A percentile compares a stretch with the other conserved stretches of the same genome.
Conservation (phyloP, 2,329 filamentous ascomycete species). For the Talaromyces piceae region DNA sequence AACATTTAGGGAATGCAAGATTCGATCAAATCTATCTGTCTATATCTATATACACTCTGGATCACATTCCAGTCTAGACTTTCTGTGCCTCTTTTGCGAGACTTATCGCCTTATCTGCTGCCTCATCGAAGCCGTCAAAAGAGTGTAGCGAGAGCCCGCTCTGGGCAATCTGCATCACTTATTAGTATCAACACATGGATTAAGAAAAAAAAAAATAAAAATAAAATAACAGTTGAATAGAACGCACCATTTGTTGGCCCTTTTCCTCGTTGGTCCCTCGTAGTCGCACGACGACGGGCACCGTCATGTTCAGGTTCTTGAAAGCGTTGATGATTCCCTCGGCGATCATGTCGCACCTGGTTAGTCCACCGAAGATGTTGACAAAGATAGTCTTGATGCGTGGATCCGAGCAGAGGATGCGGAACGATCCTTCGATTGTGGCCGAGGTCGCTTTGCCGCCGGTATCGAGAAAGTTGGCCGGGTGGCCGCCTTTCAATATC, state of each 20-base stretch:
- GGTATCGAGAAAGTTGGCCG: slow-evolving; percentile 82
- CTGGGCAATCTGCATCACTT: slow-evolving; percentile 47
- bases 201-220: neutral
- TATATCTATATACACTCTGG: neutral
- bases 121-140: slow-evolving; percentile 69
- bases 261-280: slow-evolving; percentile 66
- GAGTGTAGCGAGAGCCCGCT: slow-evolving; percentile 62
- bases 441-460: slow-evolving; percentile 79
- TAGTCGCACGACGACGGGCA: slow-evolving; percentile 70
- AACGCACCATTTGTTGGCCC: slow-evolving; percentile 56
- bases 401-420: slow-evolving; percentile 62
- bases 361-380: slow-evolving; percentile 65
- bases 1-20: too few relatives aligned
- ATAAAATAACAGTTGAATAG: neutral
- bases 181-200: neutral
- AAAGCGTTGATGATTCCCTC: slow-evolving; percentile 67
- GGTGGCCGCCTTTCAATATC: slow-evolving; percentile 56
- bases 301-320: slow-evolving; percentile 55
- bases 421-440: slow-evolving; percentile 71
- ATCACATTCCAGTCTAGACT: neutral
- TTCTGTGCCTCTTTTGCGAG: slow-evolving; percentile 32
- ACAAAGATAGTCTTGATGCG: slow-evolving; percentile 66
- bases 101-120: slow-evolving; percentile 58
- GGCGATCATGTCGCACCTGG: slow-evolving; percentile 74
- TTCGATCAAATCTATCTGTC: neutral